Percentiles rank a stretch among this genome's conserved stretches.
Evolutionary conservation across 768 basidiomycete species (phyloP).

Genomic region (Termitomyces sp.): DNA sequence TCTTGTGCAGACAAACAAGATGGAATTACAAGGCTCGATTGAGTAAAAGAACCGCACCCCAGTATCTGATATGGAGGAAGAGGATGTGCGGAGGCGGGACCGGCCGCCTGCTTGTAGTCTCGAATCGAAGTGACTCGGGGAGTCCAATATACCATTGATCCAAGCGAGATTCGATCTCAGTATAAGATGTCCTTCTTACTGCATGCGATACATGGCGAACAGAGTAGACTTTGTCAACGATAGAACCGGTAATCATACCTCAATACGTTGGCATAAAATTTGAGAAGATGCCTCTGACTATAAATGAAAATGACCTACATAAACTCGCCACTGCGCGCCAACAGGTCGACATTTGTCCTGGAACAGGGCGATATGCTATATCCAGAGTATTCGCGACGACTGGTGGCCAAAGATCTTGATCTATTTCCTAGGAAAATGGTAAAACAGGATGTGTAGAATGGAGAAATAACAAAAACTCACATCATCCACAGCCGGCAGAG

Average conservation of each 20-base stretch:
- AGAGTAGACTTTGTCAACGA: slow-evolving; percentile 66
- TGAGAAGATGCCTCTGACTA: background rate
- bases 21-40: slow-evolving; percentile 72
- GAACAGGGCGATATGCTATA: slow-evolving; percentile 39
- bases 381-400: slow-evolving; percentile 30
- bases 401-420: slow-evolving; percentile 50
- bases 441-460: background rate
- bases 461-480: slow-evolving; percentile 25
- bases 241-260: slow-evolving; percentile 65
- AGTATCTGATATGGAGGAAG: slow-evolving; percentile 69
- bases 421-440: slow-evolving; percentile 42
- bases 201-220: slow-evolving; percentile 44
- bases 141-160: slow-evolving; percentile 73
- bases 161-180: slow-evolving; percentile 55
- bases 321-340: slow-evolving; percentile 54
- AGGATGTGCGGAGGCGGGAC: slow-evolving; percentile 61
- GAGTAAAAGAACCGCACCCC: slow-evolving; percentile 67
- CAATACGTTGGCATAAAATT: background rate
- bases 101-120: slow-evolving; percentile 45
- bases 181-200: slow-evolving; percentile 43
- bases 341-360: slow-evolving; percentile 42
- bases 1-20: background rate
- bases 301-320: slow-evolving; percentile 33
- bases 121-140: slow-evolving; percentile 57
- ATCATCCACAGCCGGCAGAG: slow-evolving; percentile 48